Evolutionary conservation across 2,329 filamentous ascomycete species (phyloP).

Genomic region (Colletotrichum australisinense): DNA sequence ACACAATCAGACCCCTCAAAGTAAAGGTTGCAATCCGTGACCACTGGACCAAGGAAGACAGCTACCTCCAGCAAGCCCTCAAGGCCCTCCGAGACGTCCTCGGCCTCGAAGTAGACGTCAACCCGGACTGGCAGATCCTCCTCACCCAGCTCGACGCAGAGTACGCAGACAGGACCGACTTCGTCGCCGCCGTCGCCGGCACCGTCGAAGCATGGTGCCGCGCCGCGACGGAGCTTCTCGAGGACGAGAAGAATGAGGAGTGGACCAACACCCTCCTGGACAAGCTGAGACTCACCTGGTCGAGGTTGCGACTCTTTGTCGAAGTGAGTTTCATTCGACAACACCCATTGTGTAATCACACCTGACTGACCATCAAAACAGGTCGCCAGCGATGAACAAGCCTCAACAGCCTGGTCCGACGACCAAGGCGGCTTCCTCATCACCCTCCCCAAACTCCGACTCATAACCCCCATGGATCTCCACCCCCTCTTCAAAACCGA

Average conservation of each 20-base stretch:
- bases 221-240: conserved; percentile 52
- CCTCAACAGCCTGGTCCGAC: conserved; percentile 51
- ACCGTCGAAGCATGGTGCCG: conserved; percentile 53
- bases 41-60: conserved; percentile 50
- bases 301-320: conserved; percentile 48
- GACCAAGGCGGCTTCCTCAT: conserved; percentile 52
- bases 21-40: conserved; percentile 56
- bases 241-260: conserved; percentile 50
- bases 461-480: conserved; percentile 47
- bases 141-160: conserved; percentile 48
- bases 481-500: conserved; percentile 48
- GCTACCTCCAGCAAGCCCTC: conserved; percentile 47
- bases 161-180: conserved; percentile 53
- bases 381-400: conserved; percentile 42
- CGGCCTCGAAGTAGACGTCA: conserved; percentile 51
- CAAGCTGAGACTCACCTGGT: conserved; percentile 38
- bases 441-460: conserved; percentile 46
- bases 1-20: conserved; percentile 52
- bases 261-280: conserved; percentile 58
- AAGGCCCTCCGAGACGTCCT: conserved; percentile 46
- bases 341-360: no score
- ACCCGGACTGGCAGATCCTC: conserved; percentile 58
- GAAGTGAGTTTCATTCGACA: conserved; percentile 43
- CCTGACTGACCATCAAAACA: neutral
- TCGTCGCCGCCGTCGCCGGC: conserved; percentile 51